Evolutionary conservation across 371 early-diverging fungal genomes (phyloP).

Genomic region (Batkoa obscura): DNA sequence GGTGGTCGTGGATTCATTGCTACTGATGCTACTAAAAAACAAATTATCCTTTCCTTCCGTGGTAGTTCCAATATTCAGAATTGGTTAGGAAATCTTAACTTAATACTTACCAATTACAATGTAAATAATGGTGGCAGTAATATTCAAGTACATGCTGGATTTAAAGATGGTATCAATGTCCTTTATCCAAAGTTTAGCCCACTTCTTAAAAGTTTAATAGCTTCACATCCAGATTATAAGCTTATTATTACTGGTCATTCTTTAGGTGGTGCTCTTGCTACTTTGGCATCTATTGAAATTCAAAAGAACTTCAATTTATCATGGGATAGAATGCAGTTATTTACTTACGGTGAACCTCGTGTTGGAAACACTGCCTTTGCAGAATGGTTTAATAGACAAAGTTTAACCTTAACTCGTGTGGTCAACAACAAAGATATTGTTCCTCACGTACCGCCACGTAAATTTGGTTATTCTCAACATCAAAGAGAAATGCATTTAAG

Average conservation of each 20-base stretch:
- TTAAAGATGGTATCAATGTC: not conserved
- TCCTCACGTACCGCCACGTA: constrained; percentile 25
- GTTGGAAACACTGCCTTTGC: constrained; percentile 25
- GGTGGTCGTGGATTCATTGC: not conserved
- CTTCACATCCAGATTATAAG: constrained; percentile 5
- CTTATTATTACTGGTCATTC: constrained; percentile 7
- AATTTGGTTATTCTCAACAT: constrained; percentile 22
- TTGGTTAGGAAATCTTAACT: not conserved
- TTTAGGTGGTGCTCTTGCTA: constrained; percentile 6
- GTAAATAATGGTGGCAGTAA: not conserved
- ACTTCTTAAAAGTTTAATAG: not conserved
- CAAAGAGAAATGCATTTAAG: constrained; percentile 22
- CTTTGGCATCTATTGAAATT: not conserved
- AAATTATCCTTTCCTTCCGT: not conserved
- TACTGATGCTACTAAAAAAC: not conserved
- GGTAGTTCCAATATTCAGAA: not conserved
- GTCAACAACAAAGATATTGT: constrained; percentile 27
- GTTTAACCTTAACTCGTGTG: constrained; percentile 16
- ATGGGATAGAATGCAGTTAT: not conserved
- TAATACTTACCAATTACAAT: not conserved
- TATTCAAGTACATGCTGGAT: not conserved
- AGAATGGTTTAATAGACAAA: constrained; percentile 12
- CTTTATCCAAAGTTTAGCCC: not conserved
- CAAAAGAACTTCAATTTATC: not conserved
- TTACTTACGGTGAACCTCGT: constrained; percentile 22